Evolutionary conservation across 2,329 filamentous ascomycete genomes (phyloP).

Genomic region (Paecilomyces sp.): DNA sequence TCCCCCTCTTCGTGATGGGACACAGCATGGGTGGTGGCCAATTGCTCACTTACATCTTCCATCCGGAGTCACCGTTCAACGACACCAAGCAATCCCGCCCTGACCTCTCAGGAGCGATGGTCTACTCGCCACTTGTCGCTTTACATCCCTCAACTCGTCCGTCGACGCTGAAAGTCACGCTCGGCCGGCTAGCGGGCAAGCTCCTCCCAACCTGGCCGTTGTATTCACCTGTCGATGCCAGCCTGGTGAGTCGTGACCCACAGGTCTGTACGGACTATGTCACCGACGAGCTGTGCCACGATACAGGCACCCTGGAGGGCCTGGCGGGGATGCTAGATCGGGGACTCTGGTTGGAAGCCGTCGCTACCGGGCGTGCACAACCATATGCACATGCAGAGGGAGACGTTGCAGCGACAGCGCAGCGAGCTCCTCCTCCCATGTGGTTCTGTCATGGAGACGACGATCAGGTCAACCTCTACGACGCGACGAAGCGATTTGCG

Average conservation of each 20-base stretch:
- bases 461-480: slow-evolving; percentile 63
- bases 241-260: slow-evolving; percentile 61
- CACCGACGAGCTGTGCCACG: slow-evolving; percentile 66
- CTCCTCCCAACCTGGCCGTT: slow-evolving; percentile 63
- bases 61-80: slow-evolving; percentile 19
- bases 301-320: slow-evolving; percentile 80
- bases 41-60: slow-evolving; percentile 54
- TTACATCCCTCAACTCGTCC: slow-evolving; percentile 62
- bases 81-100: slow-evolving; percentile 10
- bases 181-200: slow-evolving; percentile 60
- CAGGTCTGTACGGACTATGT: slow-evolving; percentile 54
- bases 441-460: slow-evolving; percentile 70
- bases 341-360: slow-evolving; percentile 50
- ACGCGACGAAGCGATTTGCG: slow-evolving; percentile 58
- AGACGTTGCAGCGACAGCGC: slow-evolving; percentile 12
- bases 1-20: slow-evolving; percentile 70
- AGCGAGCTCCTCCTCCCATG: slow-evolving; percentile 49
- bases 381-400: neutral
- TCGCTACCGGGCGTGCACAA: neutral
- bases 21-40: slow-evolving; percentile 88
- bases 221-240: slow-evolving; percentile 56
- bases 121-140: slow-evolving; percentile 72
- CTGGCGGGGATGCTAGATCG: slow-evolving; percentile 72
- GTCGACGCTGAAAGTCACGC: slow-evolving; percentile 52
- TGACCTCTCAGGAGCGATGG: slow-evolving; percentile 54